Conservation (phyloP, 257 asterid genomes). For the Solanum sparsipilum region DNA sequence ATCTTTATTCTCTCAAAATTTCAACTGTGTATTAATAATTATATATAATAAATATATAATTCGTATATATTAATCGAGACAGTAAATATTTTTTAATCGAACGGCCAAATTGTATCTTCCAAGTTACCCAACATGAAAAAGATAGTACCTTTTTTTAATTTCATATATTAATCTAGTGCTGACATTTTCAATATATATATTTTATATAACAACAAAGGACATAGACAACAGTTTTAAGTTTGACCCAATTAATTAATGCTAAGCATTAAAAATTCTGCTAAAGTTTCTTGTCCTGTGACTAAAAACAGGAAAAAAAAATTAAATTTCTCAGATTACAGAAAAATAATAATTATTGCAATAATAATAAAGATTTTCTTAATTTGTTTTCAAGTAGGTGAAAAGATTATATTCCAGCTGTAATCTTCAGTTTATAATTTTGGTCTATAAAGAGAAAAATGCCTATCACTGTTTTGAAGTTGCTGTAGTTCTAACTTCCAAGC, state of each 20-base stretch:
- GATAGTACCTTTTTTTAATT: background rate
- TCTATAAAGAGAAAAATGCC: constrained; percentile 18
- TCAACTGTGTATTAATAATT: too few relatives aligned
- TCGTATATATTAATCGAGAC: too few relatives aligned
- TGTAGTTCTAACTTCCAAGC: constrained; percentile 35
- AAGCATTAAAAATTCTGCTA: constrained; percentile 43
- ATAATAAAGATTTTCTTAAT: background rate
- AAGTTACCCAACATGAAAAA: background rate
- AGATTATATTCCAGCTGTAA: constrained; percentile 48
- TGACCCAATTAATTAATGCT: constrained; percentile 61
- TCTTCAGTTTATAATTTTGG: constrained; percentile 30
- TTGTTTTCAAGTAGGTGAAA: constrained; percentile 22
- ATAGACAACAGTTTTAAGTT: constrained; percentile 3
- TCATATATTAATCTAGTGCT: background rate
- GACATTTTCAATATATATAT: background rate
- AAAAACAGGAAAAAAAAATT: background rate
- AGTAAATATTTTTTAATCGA: too few relatives aligned
- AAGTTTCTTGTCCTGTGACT: constrained; percentile 43
- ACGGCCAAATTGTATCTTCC: background rate
- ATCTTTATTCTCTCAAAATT: too few relatives aligned
- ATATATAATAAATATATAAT: too few relatives aligned
- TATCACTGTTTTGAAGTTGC: constrained; percentile 21
- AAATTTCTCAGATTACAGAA: constrained; percentile 16
- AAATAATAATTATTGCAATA: constrained; percentile 14
- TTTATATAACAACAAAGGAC: background rate